Base-by-base conservation (phyloP, 1,284 basidiomycete genomes). In the Vanrija pseudolonga region DNA sequence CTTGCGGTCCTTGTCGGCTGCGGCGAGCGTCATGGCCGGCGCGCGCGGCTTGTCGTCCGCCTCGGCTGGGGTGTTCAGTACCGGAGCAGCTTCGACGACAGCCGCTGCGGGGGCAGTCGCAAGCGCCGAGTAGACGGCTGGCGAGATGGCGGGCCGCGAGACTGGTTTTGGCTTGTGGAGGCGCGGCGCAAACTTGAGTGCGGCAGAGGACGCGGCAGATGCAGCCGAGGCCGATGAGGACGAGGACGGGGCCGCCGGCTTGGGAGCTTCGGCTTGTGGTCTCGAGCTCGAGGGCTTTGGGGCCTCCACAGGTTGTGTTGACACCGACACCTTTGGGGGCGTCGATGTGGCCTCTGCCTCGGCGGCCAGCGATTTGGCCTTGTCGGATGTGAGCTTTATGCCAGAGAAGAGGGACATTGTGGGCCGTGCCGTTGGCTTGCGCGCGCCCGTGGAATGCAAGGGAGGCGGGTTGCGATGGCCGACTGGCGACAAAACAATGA, bases 371-470 rank as follows among this genome's bases (percentile, higher is more conserved):
- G 57, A 26, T 40, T 57, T 57, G 7, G 60, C 62, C 50, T 55
- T 56, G 15, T 59, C 49, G 7, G 61, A 54, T 22, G 59, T 50
- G 54, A 74, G 73, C 56, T 68, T 73, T 59, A 74, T 74, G 37
- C 73, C 73, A 41, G 70, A 66, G 56, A 73, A 74, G 11, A 74
- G 64, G 12, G 71, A 72, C 72, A 74, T 74, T 48, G 22, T 5
- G 26, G 19, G 43, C 5, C n/a, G 22, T 22, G 17, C 18, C 15
- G 23, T 17, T 15, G 37, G 24, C 32, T 28, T 26, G 32, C 4
- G 32, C 32, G 12, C 4, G 32, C 32, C 32, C 12, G 32, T 14
- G 32, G 32, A 32, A 32, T 32, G 32, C 9, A 32, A 12, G 32
- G 11, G 32, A 15, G 32, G 24, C 24, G 24, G 24, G 24, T 9